Percentiles rank a stretch among this genome's conserved stretches.
Evolutionary conservation across 345 rosid genomes (phyloP).

Genomic region (Lepidium africanum): DNA sequence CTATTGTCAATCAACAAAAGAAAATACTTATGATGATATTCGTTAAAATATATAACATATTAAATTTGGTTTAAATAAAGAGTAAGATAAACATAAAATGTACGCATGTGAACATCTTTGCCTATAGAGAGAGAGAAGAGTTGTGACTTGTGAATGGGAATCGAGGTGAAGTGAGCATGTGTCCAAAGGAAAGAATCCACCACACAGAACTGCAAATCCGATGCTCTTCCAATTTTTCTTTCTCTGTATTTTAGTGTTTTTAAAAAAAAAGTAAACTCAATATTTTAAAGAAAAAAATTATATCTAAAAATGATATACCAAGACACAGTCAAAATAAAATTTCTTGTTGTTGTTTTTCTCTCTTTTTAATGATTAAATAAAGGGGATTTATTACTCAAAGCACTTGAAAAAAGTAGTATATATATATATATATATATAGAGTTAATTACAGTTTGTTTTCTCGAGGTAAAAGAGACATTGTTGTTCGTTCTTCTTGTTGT

Average conservation of each 20-base stretch:
- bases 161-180: constrained; percentile 29
- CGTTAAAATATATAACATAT: neutral
- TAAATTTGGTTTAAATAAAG: too few relatives aligned
- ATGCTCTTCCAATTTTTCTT: constrained; percentile 30
- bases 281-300: too few relatives aligned
- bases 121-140: neutral
- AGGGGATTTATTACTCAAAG: neutral
- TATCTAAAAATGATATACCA: neutral
- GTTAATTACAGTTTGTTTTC: constrained; percentile 19
- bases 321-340: neutral
- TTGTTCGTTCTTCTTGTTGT: constrained; percentile 47
- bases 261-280: too few relatives aligned
- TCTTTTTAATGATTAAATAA: neutral
- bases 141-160: constrained; percentile 12
- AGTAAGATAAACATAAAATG: too few relatives aligned
- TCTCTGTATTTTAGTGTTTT: too few relatives aligned
- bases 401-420: neutral
- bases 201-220: constrained; percentile 41
- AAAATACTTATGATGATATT: too few relatives aligned
- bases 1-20: too few relatives aligned
- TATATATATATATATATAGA: neutral
- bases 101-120: constrained; percentile 14
- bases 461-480: constrained; percentile 34
- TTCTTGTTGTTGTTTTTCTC: neutral
- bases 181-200: constrained; percentile 53